Conservation (phyloP, 352 stramenopile genomes). For the Phytophthora hybrid region DNA sequence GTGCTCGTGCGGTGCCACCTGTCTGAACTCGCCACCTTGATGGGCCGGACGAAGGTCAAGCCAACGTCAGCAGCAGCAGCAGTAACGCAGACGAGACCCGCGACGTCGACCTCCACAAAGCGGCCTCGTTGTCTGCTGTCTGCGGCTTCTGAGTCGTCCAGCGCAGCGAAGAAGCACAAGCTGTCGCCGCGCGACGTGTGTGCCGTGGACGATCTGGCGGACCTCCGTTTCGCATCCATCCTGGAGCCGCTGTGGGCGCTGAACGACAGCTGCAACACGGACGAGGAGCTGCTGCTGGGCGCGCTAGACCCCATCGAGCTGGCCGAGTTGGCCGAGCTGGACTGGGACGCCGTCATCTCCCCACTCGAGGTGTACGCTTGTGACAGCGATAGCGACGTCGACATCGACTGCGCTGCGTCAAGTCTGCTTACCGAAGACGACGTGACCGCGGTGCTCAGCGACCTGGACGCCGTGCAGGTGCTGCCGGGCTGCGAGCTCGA, state of each 20-base stretch:
- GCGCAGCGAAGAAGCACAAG: constrained; percentile 21
- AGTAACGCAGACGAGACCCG: background rate
- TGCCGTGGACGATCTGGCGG: constrained; percentile 4
- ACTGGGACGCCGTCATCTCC: constrained; percentile 21
- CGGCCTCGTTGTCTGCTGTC: constrained; percentile 12
- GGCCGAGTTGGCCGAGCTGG: constrained; percentile 20
- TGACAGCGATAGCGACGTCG: background rate
- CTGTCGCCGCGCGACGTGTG: constrained; percentile 27
- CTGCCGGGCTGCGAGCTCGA: constrained; percentile 20
- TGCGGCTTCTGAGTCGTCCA: background rate
- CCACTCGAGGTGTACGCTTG: background rate
- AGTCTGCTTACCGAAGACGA: constrained; percentile 19
- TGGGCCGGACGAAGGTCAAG: constrained; percentile 22
- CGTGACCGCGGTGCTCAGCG: constrained; percentile 10
- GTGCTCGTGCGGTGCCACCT: constrained; percentile 58
- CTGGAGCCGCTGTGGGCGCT: constrained; percentile 13
- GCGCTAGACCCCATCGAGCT: constrained; percentile 25
- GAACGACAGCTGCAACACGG: background rate
- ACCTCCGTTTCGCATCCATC: background rate
- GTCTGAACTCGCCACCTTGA: constrained; percentile 19
- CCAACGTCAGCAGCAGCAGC: background rate
- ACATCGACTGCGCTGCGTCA: background rate
- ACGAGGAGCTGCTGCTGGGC: constrained; percentile 21
- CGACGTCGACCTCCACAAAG: constrained; percentile 12
- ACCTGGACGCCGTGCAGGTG: background rate